A percentile compares a stretch with the other conserved stretches of the same genome.
These are phyloP conservation scores for Aphelidium insulamus DNA, from an alignment of 371 early-diverging fungal species.

Conservation along the genomic window DNA sequence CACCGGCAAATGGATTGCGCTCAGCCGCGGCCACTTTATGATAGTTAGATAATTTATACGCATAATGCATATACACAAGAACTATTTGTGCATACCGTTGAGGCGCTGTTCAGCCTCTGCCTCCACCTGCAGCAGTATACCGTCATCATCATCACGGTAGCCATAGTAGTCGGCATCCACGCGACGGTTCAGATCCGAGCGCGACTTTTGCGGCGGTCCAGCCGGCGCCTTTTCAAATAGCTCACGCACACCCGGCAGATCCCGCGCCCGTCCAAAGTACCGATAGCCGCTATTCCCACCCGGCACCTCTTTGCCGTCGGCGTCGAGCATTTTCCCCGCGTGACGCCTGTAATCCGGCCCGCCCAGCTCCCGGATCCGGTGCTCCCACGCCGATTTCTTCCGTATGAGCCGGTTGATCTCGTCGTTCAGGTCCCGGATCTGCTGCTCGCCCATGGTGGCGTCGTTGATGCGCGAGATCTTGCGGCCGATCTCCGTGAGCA, in stretches of 20 bases:
- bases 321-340: conserved; percentile 55
- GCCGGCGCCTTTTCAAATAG: conserved; percentile 39
- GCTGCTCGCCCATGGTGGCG: conserved; percentile 62
- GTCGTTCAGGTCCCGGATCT: conserved; percentile 85
- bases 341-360: conserved; percentile 84
- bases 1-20: no score
- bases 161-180: conserved; percentile 90
- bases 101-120: conserved; percentile 8
- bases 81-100: background rate
- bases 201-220: conserved; percentile 19
- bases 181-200: conserved; percentile 46
- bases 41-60: no score
- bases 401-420: conserved; percentile 79
- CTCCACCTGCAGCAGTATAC: conserved; percentile 53
- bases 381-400: conserved; percentile 81
- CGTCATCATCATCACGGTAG: conserved; percentile 83
- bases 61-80: background rate
- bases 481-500: conserved; percentile 62
- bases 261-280: conserved; percentile 92
- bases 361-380: conserved; percentile 68
- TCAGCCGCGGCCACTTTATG: no score
- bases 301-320: conserved; percentile 72
- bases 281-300: conserved; percentile 24
- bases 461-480: conserved; percentile 81
- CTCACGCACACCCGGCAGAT: conserved; percentile 83